phyloP scores from a whole-genome alignment of 2,329 filamentous ascomycete genomes.

The Fusarium drepaniforme region DNA sequence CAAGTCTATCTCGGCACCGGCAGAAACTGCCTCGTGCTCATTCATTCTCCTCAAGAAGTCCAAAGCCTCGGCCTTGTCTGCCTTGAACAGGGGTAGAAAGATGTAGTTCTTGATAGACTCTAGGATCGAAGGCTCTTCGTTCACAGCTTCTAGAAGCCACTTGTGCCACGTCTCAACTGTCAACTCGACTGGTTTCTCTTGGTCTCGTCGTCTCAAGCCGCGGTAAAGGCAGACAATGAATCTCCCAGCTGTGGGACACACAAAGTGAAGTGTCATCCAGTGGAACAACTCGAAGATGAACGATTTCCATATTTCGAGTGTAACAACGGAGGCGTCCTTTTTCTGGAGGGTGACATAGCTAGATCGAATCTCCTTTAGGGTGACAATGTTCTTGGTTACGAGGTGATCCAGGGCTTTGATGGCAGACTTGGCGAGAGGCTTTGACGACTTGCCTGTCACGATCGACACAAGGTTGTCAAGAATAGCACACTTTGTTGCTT shows the following conservation, averaged over 20 bases:
- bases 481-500: slow-evolving; percentile 58
- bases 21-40: slow-evolving; percentile 60
- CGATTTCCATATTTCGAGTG: slow-evolving; percentile 60
- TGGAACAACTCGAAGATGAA: slow-evolving; percentile 63
- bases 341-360: slow-evolving; percentile 58
- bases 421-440: slow-evolving; percentile 76
- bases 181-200: slow-evolving; percentile 41
- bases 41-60: slow-evolving; percentile 70
- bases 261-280: slow-evolving; percentile 69
- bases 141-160: slow-evolving; percentile 67
- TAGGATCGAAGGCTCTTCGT: slow-evolving; percentile 62
- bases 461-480: slow-evolving; percentile 68
- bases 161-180: slow-evolving; percentile 63
- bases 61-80: slow-evolving; percentile 65
- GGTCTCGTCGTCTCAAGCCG: slow-evolving; percentile 52
- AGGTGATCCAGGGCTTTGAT: slow-evolving; percentile 77
- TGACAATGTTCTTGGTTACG: slow-evolving; percentile 69
- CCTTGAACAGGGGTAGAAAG: slow-evolving; percentile 72
- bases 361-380: slow-evolving; percentile 57
- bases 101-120: slow-evolving; percentile 75
- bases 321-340: slow-evolving; percentile 18
- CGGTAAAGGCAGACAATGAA: slow-evolving; percentile 70
- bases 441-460: slow-evolving; percentile 70
- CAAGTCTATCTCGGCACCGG: slow-evolving; percentile 58
- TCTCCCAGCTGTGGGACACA: slow-evolving; percentile 71